Base-by-base conservation (phyloP, 805 yeast genomes). In the Lachancea quebecensis region DNA sequence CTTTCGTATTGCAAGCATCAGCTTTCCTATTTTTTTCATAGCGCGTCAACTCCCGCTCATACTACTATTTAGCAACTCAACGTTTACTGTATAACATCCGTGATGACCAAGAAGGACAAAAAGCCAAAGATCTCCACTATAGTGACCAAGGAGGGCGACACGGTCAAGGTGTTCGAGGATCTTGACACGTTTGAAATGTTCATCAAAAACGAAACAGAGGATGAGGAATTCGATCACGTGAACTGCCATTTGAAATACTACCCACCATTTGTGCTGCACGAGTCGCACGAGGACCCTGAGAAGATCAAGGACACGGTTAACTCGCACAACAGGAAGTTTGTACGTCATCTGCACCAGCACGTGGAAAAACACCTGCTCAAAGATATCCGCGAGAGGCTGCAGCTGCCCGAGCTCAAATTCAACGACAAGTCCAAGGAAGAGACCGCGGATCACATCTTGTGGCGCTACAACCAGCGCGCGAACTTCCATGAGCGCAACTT, bases 331-430 rank as follows among this genome's bases (percentile, higher is more conserved):
- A 76, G 78, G 55, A 82, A 82, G 64, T 84, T 82, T 59, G 78
- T 78, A 49, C 73, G 91, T 60, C 82, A 82, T 62, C 71, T 84
- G 61, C 82, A 80, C 56, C 91, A 84, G 62, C 91, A 84, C 57
- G 71, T 84, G 45, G 77, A 79, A 55, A 81, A 81, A 57, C 90
- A 83, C 62, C 66, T 84, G 58, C 69, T 84, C 58, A 73, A 75
- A 49, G 90, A 82, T 54, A 79, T 84, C 65, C 74, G 73, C 50
- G 71, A 69, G 47, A 75, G 79, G 60, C 68, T 81, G n/a, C 85
- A 86, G 38, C 63, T 72, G 45, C 62, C 60, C 4, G 68, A 69
- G 39, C 67, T 77, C 66, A 70, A 76, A 39, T 75, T 78, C 58
- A 74, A 75, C 42, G 72, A 68, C 30, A 69, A 73, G 44, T 75